Evolutionary conservation across 2,329 filamentous ascomycete species (phyloP).

Genomic region (Pseudogymnoascus sp.): DNA sequence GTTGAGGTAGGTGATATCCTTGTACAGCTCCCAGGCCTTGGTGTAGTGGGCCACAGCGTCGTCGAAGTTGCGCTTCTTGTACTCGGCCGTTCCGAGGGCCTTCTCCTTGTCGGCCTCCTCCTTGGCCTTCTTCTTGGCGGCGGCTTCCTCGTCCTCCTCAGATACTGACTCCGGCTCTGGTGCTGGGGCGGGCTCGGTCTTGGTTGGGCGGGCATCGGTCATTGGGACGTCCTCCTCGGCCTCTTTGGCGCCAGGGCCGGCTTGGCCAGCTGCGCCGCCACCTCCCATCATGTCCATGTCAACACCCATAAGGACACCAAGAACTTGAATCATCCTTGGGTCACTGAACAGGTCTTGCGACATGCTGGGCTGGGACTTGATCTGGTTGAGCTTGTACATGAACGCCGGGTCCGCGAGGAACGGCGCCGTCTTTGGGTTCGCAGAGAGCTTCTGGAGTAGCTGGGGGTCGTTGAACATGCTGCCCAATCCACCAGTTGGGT

Average conservation of each 20-base stretch:
- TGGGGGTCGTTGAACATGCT: constrained; percentile 92
- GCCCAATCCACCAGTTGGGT: constrained; percentile 70
- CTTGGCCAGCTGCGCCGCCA: constrained; percentile 27
- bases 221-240: constrained; percentile 68
- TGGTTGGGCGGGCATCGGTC: constrained; percentile 58
- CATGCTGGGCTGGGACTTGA: constrained; percentile 73
- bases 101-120: constrained; percentile 91
- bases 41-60: constrained; percentile 87
- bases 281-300: constrained; percentile 64
- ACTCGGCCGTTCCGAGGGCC: constrained; percentile 83
- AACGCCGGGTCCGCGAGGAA: constrained; percentile 77
- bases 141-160: constrained; percentile 70
- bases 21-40: constrained; percentile 89
- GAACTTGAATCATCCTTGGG: constrained; percentile 84
- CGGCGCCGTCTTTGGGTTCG: constrained; percentile 83
- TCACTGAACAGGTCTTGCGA: constrained; percentile 77
- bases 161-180: constrained; percentile 55
- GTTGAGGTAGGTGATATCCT: constrained; percentile 97
- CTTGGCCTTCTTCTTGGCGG: constrained; percentile 83
- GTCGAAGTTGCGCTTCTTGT: constrained; percentile 98
- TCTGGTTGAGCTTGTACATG: constrained; percentile 77
- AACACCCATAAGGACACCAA: constrained; percentile 87
- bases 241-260: constrained; percentile 35
- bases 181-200: constrained; percentile 48
- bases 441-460: constrained; percentile 80